Base-by-base conservation (phyloP, 345 rosid genomes). In the Clarkia xantiana region DNA sequence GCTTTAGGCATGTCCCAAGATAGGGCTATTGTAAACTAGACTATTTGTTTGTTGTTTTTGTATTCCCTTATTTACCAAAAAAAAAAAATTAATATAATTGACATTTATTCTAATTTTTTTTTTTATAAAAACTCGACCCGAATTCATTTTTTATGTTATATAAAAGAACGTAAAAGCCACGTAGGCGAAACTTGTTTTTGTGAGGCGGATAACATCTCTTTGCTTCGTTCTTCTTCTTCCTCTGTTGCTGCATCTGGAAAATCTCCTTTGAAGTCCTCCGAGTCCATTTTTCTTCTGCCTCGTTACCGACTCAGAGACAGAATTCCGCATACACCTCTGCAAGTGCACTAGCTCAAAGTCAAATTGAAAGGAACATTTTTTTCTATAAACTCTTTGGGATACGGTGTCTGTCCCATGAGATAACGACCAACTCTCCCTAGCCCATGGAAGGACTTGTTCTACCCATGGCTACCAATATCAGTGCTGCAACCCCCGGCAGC, bases 361-460 rank as follows among this genome's bases (percentile, higher is more conserved):
- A 4, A 4, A 9, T 18, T 13, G n/a, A 10, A 41, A 12, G 15
- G 10, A 14, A 36, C 16, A 39, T 5, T 11, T 9, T 38, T 12
- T 11, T 9, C 23, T 2, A 18, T 19, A 11, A 18, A 18, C 15
- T 7, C 38, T 10, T 19, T 46, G 2, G 45, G 36, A 29, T 29
- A 3, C 6, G 1, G 36, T 29, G 8, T 29, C 36, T 29, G 4
- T 10, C 36, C 36, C 36, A 51, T 36, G 19, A 49, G 49, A 16
- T 58, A 9, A 13, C 0, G 18, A 34, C 40, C 18, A 36, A 22
- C 55, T 42, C 19, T 42, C 19, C n/a, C 11, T 55, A 47, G 49
- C 56, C 36, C 58, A 87, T 87, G 96, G 84, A 87, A 42, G 67
- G 65, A 55, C 64, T 81, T 9, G 47, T 72, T 49, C 65, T 75